Percentiles rank a stretch among this genome's conserved stretches.
Conservation (phyloP, 2,329 filamentous ascomycete genomes). For the Drechslerella dactyloides region DNA sequence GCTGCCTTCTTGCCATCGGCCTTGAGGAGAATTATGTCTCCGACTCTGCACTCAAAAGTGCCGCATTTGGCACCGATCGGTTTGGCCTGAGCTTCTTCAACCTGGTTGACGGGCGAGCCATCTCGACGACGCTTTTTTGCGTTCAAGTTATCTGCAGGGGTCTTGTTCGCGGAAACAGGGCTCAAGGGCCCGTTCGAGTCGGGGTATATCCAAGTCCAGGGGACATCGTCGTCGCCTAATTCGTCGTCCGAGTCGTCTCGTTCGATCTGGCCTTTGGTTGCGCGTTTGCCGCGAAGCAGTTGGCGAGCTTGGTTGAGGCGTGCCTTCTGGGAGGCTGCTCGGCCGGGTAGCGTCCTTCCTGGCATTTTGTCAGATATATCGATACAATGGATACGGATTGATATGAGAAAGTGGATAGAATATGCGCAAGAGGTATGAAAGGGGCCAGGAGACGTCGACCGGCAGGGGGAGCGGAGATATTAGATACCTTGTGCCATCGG, state of each 20-base stretch:
- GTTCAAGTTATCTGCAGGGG: constrained; percentile 29
- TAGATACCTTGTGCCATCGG: neutral
- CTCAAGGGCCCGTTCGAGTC: constrained; percentile 21
- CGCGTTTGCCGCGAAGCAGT: constrained; percentile 58
- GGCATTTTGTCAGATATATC: constrained; percentile 21
- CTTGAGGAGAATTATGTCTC: constrained; percentile 85
- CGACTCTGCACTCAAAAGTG: constrained; percentile 76
- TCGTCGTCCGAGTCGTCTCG: constrained; percentile 90
- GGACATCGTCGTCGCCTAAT: constrained; percentile 72
- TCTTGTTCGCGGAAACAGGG: constrained; percentile 32
- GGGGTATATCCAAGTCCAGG: constrained; percentile 80
- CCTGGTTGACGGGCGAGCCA: constrained; percentile 46
- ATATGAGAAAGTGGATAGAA: neutral
- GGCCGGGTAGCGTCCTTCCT: constrained; percentile 28
- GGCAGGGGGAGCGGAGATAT: constrained; percentile 1
- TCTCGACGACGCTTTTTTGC: constrained; percentile 47
- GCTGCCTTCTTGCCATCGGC: constrained; percentile 79
- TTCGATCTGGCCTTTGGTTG: constrained; percentile 66
- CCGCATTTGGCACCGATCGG: constrained; percentile 87
- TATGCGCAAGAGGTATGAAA: neutral
- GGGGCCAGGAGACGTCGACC: neutral
- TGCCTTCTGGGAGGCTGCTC: constrained; percentile 56
- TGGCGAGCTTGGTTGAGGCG: constrained; percentile 61
- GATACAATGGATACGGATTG: neutral
- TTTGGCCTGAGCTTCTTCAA: constrained; percentile 57